These are phyloP conservation scores for Aplosporella prunicola DNA, from an alignment of 2,329 filamentous ascomycete species.

Conservation along the genomic window DNA sequence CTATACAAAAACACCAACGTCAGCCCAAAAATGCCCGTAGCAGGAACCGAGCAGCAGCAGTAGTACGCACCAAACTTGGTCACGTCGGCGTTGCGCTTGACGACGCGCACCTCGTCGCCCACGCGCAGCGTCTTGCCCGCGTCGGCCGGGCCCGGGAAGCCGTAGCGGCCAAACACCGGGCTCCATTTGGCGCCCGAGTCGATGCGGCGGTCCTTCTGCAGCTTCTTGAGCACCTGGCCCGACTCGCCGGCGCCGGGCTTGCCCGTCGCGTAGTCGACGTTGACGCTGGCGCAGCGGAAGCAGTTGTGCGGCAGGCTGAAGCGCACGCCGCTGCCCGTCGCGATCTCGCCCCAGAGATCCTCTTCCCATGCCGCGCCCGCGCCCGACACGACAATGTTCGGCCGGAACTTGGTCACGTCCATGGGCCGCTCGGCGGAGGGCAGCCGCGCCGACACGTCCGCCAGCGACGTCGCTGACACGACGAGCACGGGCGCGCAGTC, in stretches of 20 bases:
- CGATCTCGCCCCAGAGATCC: slow-evolving; percentile 37
- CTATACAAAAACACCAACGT: neutral
- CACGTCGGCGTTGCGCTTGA: slow-evolving; percentile 28
- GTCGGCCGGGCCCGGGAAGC: slow-evolving; percentile 27
- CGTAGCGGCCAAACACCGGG: slow-evolving; percentile 41
- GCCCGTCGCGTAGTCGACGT: slow-evolving; percentile 39
- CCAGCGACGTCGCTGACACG: slow-evolving; percentile 59
- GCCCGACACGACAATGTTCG: slow-evolving; percentile 37
- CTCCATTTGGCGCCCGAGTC: slow-evolving; percentile 37
- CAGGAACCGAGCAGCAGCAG: no score
- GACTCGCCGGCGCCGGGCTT: slow-evolving; percentile 26
- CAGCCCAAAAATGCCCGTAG: neutral
- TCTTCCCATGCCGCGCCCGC: slow-evolving; percentile 35
- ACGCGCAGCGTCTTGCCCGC: slow-evolving; percentile 26
- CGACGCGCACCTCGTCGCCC: slow-evolving; percentile 36
- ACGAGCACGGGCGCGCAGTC: slow-evolving; percentile 70
- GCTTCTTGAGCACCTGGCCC: slow-evolving; percentile 35
- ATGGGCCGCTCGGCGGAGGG: slow-evolving; percentile 26
- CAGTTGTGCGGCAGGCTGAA: slow-evolving; percentile 37
- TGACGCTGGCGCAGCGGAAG: slow-evolving; percentile 37
- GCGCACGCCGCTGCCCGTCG: slow-evolving; percentile 15
- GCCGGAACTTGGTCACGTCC: slow-evolving; percentile 39
- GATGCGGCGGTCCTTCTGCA: slow-evolving; percentile 37
- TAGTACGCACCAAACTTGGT: slow-evolving; percentile 34
- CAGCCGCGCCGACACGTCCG: slow-evolving; percentile 47